Percentiles rank a stretch among this genome's conserved stretches.
These are phyloP conservation scores for Aspergillus ruber DNA, from an alignment of 2,329 filamentous ascomycete genomes.

Conservation along the genomic window DNA sequence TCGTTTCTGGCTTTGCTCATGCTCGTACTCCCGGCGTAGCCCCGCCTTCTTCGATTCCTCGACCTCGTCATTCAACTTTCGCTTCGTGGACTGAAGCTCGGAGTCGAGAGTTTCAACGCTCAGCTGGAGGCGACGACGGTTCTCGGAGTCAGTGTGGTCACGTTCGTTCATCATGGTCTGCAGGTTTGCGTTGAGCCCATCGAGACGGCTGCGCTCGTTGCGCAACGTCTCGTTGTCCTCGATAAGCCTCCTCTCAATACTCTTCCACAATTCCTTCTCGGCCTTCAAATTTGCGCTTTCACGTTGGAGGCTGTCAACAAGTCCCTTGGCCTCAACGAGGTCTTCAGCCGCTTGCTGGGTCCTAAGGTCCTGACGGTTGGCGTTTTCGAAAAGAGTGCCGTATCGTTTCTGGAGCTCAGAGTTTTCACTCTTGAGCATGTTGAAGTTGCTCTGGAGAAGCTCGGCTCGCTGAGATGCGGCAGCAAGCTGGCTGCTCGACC, in stretches of 20 bases:
- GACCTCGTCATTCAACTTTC: slow-evolving; percentile 72
- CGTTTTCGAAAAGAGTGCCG: slow-evolving; percentile 68
- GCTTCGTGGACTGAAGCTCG: slow-evolving; percentile 71
- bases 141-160: slow-evolving; percentile 75
- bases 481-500: slow-evolving; percentile 70
- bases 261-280: slow-evolving; percentile 91
- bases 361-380: slow-evolving; percentile 81
- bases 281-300: slow-evolving; percentile 91
- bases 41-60: slow-evolving; percentile 79
- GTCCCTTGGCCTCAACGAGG: slow-evolving; percentile 73
- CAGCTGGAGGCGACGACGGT: slow-evolving; percentile 68
- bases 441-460: slow-evolving; percentile 83
- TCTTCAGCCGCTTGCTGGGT: slow-evolving; percentile 92
- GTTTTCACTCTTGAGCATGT: slow-evolving; percentile 77
- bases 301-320: slow-evolving; percentile 79
- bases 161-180: slow-evolving; percentile 90
- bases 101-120: slow-evolving; percentile 73
- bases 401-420: slow-evolving; percentile 77
- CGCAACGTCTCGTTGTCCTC: slow-evolving; percentile 81
- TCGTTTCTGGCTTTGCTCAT: slow-evolving; percentile 78
- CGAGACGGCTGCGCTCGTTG: slow-evolving; percentile 78
- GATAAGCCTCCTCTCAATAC: slow-evolving; percentile 78
- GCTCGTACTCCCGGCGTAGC: slow-evolving; percentile 82
- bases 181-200: slow-evolving; percentile 72
- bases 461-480: slow-evolving; percentile 79